A percentile compares a stretch with the other conserved stretches of the same genome.
phyloP scores from a whole-genome alignment of 2,329 filamentous ascomycete genomes.

The Cucurbitaria berberidis region DNA sequence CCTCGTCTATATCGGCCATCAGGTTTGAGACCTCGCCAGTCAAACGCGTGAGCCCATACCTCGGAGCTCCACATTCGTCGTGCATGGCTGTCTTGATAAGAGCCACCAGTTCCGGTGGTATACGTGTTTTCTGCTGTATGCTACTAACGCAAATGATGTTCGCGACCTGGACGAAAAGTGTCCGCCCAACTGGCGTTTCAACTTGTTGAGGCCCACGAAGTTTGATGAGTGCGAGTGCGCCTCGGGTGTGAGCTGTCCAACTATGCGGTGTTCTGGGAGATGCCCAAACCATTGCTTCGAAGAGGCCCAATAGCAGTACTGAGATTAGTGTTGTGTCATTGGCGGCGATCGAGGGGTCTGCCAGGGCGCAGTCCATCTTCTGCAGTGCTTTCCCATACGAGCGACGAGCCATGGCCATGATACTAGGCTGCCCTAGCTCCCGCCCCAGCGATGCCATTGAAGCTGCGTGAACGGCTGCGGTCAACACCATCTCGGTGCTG shows the following conservation, averaged over 20 bases:
- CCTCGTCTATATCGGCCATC: slow-evolving; percentile 6
- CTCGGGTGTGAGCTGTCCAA: slow-evolving; percentile 22
- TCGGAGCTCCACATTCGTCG: slow-evolving; percentile 3
- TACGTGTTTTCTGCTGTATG: slow-evolving; percentile 8
- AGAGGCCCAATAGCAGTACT: slow-evolving; percentile 21
- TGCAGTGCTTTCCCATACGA: slow-evolving; percentile 13
- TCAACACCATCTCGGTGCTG: background rate
- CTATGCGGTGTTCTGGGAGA: slow-evolving; percentile 11
- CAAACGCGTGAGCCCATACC: slow-evolving; percentile 3
- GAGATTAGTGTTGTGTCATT: slow-evolving; percentile 19
- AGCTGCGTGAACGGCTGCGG: slow-evolving; percentile 12
- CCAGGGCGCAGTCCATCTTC: slow-evolving; percentile 15
- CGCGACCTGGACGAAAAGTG: slow-evolving; percentile 22
- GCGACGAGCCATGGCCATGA: slow-evolving; percentile 13
- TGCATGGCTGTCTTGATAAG: slow-evolving; percentile 6
- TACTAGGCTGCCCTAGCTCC: slow-evolving; percentile 3
- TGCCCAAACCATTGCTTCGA: slow-evolving; percentile 20
- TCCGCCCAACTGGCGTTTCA: slow-evolving; percentile 13
- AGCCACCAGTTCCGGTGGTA: slow-evolving; percentile 10
- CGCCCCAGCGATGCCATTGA: slow-evolving; percentile 17
- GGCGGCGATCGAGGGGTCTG: slow-evolving; percentile 2
- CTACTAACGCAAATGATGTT: slow-evolving; percentile 16
- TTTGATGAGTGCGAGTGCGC: slow-evolving; percentile 20
- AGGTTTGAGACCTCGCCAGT: slow-evolving; percentile 9
- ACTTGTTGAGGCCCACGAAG: slow-evolving; percentile 17